A percentile compares a stretch with the other conserved stretches of the same genome.
Evolutionary conservation across 2,329 filamentous ascomycete genomes (phyloP).

Genomic region (Didymella keratinophila): DNA sequence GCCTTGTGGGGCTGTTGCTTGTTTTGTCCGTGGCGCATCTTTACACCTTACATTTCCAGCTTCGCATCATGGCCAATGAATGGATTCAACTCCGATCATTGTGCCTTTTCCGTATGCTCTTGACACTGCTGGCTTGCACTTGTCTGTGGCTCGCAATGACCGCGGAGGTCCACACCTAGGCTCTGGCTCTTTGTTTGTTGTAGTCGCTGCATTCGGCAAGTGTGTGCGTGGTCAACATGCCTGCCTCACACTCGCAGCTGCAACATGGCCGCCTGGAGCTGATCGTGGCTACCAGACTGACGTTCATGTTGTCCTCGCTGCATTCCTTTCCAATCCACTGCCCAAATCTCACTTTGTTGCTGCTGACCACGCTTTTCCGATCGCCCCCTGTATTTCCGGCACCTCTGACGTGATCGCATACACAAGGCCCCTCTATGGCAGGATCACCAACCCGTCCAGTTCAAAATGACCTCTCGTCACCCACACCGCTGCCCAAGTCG

Average conservation of each 20-base stretch:
- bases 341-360: neutral
- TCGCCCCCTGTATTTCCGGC: constrained; percentile 19
- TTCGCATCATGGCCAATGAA: neutral
- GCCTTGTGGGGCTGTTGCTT: neutral
- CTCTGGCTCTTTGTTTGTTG: constrained; percentile 10
- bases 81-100: neutral
- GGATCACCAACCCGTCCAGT: constrained; percentile 20
- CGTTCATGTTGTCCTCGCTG: neutral
- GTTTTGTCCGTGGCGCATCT: neutral
- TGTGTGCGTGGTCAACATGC: constrained; percentile 10
- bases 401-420: constrained; percentile 24
- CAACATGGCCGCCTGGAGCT: neutral
- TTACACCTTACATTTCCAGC: neutral
- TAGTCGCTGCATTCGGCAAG: constrained; percentile 19
- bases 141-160: neutral
- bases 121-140: neutral
- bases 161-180: neutral
- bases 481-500: constrained; percentile 18
- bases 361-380: constrained; percentile 17
- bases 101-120: neutral
- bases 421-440: constrained; percentile 23
- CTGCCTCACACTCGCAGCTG: constrained; percentile 4
- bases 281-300: neutral
- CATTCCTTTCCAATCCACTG: neutral
- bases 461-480: constrained; percentile 26